Base-by-base conservation (phyloP, 1,139 yeast species). In the Blastobotrys malaysiensis region DNA sequence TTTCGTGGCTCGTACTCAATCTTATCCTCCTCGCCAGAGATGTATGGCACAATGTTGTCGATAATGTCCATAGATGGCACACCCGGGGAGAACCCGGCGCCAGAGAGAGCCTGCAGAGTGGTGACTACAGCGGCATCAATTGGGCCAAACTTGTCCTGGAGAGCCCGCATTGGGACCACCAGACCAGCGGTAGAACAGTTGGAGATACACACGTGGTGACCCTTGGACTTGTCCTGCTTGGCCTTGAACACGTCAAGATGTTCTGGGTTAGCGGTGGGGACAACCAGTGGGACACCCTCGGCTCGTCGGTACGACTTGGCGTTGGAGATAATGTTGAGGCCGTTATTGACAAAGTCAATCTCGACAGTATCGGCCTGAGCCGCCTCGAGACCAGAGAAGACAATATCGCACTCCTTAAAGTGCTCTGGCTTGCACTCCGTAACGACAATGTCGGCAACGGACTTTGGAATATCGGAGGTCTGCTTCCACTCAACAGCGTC, bases 1-100 rank as follows among this genome's bases (percentile, higher is more conserved):
- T 93, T 93, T 71, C 88, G 88, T 53, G 99, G 90, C 76, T 93
- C 99, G 95, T 96, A 90, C 74, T 95, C 99, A 63, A 93, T 89
- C 76, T 93, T 93, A 63, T 95, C 99, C 75, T 93, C 99, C 74
- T 93, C 99, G 51, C 99, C 97, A 59, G 93, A 80, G 67, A 93
- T 93, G 77, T 77, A 91, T 49, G 99, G 99, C 54, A 93, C 89
- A 63, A 93, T 80, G 75, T 93, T 93, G 74, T 93, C 99, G 66
- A 93, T 79, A 53, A 93, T 84, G 69, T 93, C 98, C 73, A 93
- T 91, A 58, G 96, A 95, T 24, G 97, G 83, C 52, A 91, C 96
- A 70, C 99, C 99, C 48, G 99, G 99, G 13, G 97, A 88, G 72
- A 88, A 93, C 1, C 99, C 99, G 24, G 96, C 99, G 63, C 99